phyloP scores from a whole-genome alignment of 2,329 filamentous ascomycete species.

The Plectosphaerella cucumerina region DNA sequence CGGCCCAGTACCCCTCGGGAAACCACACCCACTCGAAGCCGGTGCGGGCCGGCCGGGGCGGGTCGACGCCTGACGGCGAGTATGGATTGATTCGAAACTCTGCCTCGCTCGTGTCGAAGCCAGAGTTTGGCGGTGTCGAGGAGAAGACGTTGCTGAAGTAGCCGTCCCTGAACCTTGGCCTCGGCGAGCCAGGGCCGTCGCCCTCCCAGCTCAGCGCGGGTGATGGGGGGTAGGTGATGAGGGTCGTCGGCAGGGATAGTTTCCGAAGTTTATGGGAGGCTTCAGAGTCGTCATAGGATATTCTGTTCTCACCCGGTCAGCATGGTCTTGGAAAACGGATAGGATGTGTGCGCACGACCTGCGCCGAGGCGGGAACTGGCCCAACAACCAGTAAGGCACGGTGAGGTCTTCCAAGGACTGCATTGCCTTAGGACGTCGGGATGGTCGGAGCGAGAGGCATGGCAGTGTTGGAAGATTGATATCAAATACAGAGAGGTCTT shows the following conservation, averaged over 20 bases:
- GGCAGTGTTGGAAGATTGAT: too few relatives aligned
- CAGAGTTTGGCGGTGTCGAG: not conserved
- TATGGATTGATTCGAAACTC: not conserved
- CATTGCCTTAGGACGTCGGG: too few relatives aligned
- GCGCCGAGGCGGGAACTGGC: too few relatives aligned
- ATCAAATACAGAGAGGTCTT: too few relatives aligned
- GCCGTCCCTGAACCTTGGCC: not conserved
- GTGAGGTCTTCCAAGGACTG: too few relatives aligned
- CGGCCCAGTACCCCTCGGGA: conserved; percentile 60
- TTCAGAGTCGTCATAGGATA: not conserved
- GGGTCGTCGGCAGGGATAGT: conserved; percentile 11
- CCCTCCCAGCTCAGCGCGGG: conserved; percentile 9
- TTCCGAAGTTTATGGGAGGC: not conserved
- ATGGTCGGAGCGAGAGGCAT: too few relatives aligned
- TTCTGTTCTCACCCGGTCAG: not conserved
- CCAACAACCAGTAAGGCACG: too few relatives aligned
- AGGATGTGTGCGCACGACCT: too few relatives aligned
- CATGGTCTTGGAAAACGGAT: too few relatives aligned
- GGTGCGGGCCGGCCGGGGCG: conserved; percentile 49
- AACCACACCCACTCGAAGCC: conserved; percentile 62
- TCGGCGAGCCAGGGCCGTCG: conserved; percentile 10
- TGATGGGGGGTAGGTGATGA: conserved; percentile 3
- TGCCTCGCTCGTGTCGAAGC: not conserved
- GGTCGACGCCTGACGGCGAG: conserved; percentile 33
- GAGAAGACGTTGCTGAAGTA: conserved; percentile 6